Percentiles rank a stretch among this genome's conserved stretches.
These are phyloP conservation scores for Lipomyces yamanashiensis DNA, from an alignment of 805 yeast genomes.

Conservation along the genomic window DNA sequence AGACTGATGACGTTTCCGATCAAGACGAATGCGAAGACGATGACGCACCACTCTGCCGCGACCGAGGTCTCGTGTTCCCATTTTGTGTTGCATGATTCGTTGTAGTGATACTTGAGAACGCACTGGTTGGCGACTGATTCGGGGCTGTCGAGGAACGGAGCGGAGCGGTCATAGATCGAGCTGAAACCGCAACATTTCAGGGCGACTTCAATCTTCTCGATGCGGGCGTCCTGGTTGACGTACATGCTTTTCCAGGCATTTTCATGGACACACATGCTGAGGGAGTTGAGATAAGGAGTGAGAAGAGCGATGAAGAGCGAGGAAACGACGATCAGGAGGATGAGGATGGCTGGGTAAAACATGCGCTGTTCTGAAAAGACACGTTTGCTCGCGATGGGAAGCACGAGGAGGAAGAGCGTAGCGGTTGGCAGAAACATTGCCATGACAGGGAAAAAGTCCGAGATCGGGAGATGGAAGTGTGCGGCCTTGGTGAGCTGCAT, in stretches of 20 bases:
- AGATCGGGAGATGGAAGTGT: slow-evolving; percentile 29
- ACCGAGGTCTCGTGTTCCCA: slow-evolving; percentile 31
- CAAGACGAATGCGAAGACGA: slow-evolving; percentile 15
- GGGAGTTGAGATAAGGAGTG: slow-evolving; percentile 24
- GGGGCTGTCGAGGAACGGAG: slow-evolving; percentile 21
- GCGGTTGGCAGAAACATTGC: slow-evolving; percentile 26
- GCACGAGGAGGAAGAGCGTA: slow-evolving; percentile 14
- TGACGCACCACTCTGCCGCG: slow-evolving; percentile 31
- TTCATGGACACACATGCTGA: slow-evolving; percentile 27
- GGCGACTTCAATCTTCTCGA: slow-evolving; percentile 23
- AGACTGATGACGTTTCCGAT: slow-evolving; percentile 14
- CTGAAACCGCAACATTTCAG: slow-evolving; percentile 32
- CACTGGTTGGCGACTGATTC: slow-evolving; percentile 21
- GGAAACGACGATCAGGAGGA: slow-evolving; percentile 17
- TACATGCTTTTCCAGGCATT: slow-evolving; percentile 17
- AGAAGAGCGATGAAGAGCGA: slow-evolving; percentile 25
- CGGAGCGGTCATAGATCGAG: slow-evolving; percentile 28
- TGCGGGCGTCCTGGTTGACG: slow-evolving; percentile 5
- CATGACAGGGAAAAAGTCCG: slow-evolving; percentile 23
- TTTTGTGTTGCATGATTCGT: slow-evolving; percentile 18
- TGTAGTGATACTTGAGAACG: slow-evolving; percentile 20
- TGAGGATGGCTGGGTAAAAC: slow-evolving; percentile 22
- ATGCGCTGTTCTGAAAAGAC: slow-evolving; percentile 19
- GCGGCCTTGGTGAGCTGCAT: slow-evolving; percentile 33
- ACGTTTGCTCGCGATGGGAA: slow-evolving; percentile 27